Evolutionary conservation across 768 basidiomycete species (phyloP), one percentile per base, ranked within the genome.

Genomic region (Kwoniella europaea): DNA sequence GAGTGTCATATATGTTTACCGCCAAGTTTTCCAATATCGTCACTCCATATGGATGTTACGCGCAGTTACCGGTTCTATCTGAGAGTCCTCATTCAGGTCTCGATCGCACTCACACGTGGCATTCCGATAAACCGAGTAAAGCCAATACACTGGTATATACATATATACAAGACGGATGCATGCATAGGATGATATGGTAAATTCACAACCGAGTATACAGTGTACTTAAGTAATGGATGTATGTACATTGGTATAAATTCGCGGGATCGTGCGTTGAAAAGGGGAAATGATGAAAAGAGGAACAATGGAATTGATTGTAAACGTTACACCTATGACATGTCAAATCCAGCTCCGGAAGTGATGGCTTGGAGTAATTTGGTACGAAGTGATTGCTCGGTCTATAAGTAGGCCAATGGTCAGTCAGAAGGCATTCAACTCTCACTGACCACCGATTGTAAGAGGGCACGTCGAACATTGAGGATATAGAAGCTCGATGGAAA

Each of bases 341-440:
- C 95, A 72, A 98, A 98, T 1, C 95, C 95, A 4, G 94, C 92
- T 53, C 90, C 91, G 0, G 93, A 89, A 55, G 87, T 91, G 78
- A 98, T 92, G 0, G 94, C 92, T 77, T 93, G 91, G 5, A 95
- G 78, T 35, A 98, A 85, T 83, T 97, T 98, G 60, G 88, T 85
- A 10, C 88, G 86, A 24, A 98, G 85, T 2, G 88, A 86, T 22
- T 83, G 82, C 80, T 91, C 91, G 75, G 85, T 89, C 65, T 85
- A 83, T 80, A 93, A 92, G 50, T 87, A 60, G 35, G 35, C 4
- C 35, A 7, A 35, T 35, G 35, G 35, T 35, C 35, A 35, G 35
- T 50, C 46, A 50, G 46, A 50, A 50, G 10, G 18, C 6, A 35
- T 6, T 35, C 1, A 4, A 35, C 35, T 35, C 35, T 35, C 35